These are phyloP conservation scores for Leccinum cinnamomeum DNA, from an alignment of 1,284 basidiomycete genomes.

Conservation along the genomic window DNA sequence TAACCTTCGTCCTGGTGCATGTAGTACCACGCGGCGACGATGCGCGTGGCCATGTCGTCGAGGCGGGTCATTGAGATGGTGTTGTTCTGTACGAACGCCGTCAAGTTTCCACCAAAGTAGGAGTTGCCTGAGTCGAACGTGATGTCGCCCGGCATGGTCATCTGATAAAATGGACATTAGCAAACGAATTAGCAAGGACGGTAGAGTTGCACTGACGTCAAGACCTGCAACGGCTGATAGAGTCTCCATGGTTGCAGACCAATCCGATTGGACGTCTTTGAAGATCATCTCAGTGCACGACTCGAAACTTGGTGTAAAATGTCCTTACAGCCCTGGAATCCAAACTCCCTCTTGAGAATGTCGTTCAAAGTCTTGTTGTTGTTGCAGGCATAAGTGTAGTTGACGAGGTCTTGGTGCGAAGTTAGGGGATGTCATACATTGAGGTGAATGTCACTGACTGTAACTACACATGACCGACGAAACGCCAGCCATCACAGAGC, in stretches of 20 bases:
- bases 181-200: no score
- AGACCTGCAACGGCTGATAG: constrained; percentile 45
- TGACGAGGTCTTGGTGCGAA: constrained; percentile 35
- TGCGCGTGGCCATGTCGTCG: constrained; percentile 67
- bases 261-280: constrained; percentile 40
- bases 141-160: constrained; percentile 46
- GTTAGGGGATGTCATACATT: constrained; percentile 8
- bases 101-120: constrained; percentile 41
- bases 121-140: constrained; percentile 23
- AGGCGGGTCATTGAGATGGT: constrained; percentile 47
- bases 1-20: constrained; percentile 59
- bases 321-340: constrained; percentile 53
- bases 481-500: constrained; percentile 53
- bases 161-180: constrained; percentile 20
- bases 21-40: constrained; percentile 61
- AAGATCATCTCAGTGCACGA: constrained; percentile 1
- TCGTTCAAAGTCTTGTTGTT: constrained; percentile 55
- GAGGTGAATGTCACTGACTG: constrained; percentile 39
- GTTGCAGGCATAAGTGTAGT: constrained; percentile 54
- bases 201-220: constrained; percentile 35
- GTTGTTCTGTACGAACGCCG: constrained; percentile 29
- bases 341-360: constrained; percentile 57
- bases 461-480: constrained; percentile 76
- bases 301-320: not conserved
- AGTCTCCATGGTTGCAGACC: constrained; percentile 42